Evolutionary conservation across 345 rosid species (phyloP), one percentile per base, ranked within the genome.

Genomic region (Gossypium raimondii): DNA sequence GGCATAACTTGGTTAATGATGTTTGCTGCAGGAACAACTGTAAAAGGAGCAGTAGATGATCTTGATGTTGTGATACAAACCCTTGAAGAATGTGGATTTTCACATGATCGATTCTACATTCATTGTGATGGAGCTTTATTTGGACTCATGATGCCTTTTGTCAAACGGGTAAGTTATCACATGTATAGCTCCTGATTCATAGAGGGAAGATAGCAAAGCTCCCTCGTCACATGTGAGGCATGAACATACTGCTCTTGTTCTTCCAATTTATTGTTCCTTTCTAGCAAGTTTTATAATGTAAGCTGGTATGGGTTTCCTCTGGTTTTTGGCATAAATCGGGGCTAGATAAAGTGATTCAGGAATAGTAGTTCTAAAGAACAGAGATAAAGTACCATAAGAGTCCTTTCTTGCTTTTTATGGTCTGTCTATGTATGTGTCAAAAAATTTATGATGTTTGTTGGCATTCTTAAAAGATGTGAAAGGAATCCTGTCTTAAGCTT

Each of bases 61-160:
- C 96, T 95, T 61, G 99, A 93, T 78, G 91, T 87, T 81, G 98
- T 95, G 13, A 95, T 95, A 74, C 77, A 86, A 78, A 95, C 96
- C 43, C 97, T 95, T 51, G 89, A 91, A 85, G 98, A 93, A 59
- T 72, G 86, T 87, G 97, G 98, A 24, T 90, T 93, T 76, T 77
- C 87, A 0, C 90, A 84, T 11, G 90, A 95, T 78, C 79, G 87
- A 47, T 95, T 95, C 76, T 95, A 95, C 87, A 95, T 95, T 84
- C 97, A 93, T 72, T 95, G 99, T 61, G 98, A 95, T 75, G 98
- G 99, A 75, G 99, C 99, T 81, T 59, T 95, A 62, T 95, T 95
- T 78, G 99, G 99, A 74, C 97, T 95, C 38, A 95, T 95, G 99
- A 90, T 95, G 91, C 99, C 98, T 72, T 95, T 95, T 29, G 98